Evolutionary conservation across 495 filamentous ascomycete species (phyloP), one percentile per base, ranked within the genome.

Genomic region (Echria macrotheca): DNA sequence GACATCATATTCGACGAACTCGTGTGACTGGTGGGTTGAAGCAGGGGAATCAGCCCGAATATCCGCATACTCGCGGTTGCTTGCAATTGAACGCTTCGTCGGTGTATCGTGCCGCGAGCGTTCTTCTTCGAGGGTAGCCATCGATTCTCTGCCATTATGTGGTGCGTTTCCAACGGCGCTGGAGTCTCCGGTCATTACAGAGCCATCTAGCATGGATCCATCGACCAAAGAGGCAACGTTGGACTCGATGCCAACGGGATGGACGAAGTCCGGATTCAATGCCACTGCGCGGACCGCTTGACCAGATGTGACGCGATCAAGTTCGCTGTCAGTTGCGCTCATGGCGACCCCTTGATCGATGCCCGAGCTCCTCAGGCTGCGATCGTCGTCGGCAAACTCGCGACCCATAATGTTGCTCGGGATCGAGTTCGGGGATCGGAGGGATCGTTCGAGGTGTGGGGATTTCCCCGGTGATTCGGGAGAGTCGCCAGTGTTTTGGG

Each of bases 151-250:
- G 15, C 58, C 57, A 43, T 64, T 59, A 2, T 74, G 59, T 2
- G n/a, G 31, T 19, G 63, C 52, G 24, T 61, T 53, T 2, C 62
- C 60, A 11, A 52, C 48, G 18, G 60, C 61, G 19, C 67, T 66
- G 17, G 70, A 84, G 8, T 69, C 70, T 2, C 65, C 61, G 2
- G 77, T 85, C 12, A 89, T 37, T n/a, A 83, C 74, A 2, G 89
- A 91, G 7, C 83, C 85, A 26, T 94, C 86, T 26, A 87, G 76
- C 49, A 95, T 76, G 3, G 88, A 93, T 1, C 87, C 88, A 23
- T 94, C 86, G 38, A 89, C 78, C 7, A 96, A 73, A 6, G 89
- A 94, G 9, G 90, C 91, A 26, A 95, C 90, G 18, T 84, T 84
- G 25, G 90, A 95, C 64, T 95, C 89, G 4, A 91, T 83, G 5